These are phyloP conservation scores for Phytophthora ramorum DNA, from an alignment of 352 stramenopile genomes.

Conservation along the genomic window DNA sequence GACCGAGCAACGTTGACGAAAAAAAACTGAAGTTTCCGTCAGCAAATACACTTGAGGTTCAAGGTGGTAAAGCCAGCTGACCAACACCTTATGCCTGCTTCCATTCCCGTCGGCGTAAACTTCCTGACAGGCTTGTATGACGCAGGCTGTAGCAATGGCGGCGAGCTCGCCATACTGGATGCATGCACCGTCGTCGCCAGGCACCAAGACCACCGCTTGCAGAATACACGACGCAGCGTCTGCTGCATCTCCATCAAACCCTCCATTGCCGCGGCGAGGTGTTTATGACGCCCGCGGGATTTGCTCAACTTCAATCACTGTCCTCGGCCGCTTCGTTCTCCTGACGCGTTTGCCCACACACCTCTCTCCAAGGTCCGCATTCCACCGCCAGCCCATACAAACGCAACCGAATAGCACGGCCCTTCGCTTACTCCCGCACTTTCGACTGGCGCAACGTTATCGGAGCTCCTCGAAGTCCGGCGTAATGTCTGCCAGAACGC, in stretches of 20 bases:
- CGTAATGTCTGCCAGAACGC: slow-evolving; percentile 22
- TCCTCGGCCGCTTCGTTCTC: slow-evolving; percentile 18
- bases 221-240: not conserved
- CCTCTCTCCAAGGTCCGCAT: slow-evolving; percentile 24
- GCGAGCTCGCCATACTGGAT: not conserved
- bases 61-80: slow-evolving; percentile 25
- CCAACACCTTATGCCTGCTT: slow-evolving; percentile 22
- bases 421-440: slow-evolving; percentile 16
- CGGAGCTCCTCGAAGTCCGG: slow-evolving; percentile 17
- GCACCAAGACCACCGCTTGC: not conserved
- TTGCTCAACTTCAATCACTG: slow-evolving; percentile 40
- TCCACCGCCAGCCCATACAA: not conserved
- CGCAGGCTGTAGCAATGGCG: not conserved
- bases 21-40: slow-evolving; percentile 30
- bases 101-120: slow-evolving; percentile 19
- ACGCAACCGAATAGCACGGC: not conserved
- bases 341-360: slow-evolving; percentile 11
- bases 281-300: slow-evolving; percentile 14
- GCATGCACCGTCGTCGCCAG: not conserved
- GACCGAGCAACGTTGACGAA: slow-evolving; percentile 13
- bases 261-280: slow-evolving; percentile 1
- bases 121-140: not conserved
- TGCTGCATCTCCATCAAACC: not conserved
- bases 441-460: slow-evolving; percentile 11
- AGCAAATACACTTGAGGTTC: slow-evolving; percentile 23